A percentile compares a stretch with the other conserved stretches of the same genome.
Evolutionary conservation across 2,329 filamentous ascomycete species (phyloP).

Genomic region (Fusarium succisae): DNA sequence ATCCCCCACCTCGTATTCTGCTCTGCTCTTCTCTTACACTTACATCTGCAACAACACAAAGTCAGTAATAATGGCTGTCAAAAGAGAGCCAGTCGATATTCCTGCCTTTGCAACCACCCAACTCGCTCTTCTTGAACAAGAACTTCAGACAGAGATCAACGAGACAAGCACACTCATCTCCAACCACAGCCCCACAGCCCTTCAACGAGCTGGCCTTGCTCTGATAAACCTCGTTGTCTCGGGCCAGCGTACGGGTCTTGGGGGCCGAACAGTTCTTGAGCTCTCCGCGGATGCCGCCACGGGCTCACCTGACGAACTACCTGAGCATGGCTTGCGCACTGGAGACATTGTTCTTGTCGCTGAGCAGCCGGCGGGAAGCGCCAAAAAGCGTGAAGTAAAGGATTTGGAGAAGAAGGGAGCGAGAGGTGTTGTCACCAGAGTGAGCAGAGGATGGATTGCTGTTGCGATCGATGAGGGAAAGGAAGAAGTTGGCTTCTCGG

Average conservation of each 20-base stretch:
- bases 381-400: conserved; percentile 76
- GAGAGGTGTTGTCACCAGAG: conserved; percentile 75
- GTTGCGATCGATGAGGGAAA: conserved; percentile 76
- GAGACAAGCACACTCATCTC: conserved; percentile 75
- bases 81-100: conserved; percentile 64
- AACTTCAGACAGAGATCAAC: conserved; percentile 76
- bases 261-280: conserved; percentile 90
- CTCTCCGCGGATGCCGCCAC: conserved; percentile 78
- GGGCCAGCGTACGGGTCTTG: conserved; percentile 86
- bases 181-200: conserved; percentile 71
- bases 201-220: conserved; percentile 82
- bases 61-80: conserved; percentile 47
- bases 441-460: conserved; percentile 66
- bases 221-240: conserved; percentile 78
- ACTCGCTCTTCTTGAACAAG: conserved; percentile 73
- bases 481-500: conserved; percentile 56
- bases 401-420: conserved; percentile 75
- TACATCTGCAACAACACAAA: not conserved
- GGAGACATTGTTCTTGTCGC: conserved; percentile 82
- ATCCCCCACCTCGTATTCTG: conserved; percentile 23
- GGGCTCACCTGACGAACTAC: conserved; percentile 61
- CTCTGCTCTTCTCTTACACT: conserved; percentile 6
- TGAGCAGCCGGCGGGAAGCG: conserved; percentile 77
- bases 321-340: conserved; percentile 78
- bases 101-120: conserved; percentile 76